Base-by-base conservation (phyloP, 345 rosid species). In the Iberis pinnata region DNA sequence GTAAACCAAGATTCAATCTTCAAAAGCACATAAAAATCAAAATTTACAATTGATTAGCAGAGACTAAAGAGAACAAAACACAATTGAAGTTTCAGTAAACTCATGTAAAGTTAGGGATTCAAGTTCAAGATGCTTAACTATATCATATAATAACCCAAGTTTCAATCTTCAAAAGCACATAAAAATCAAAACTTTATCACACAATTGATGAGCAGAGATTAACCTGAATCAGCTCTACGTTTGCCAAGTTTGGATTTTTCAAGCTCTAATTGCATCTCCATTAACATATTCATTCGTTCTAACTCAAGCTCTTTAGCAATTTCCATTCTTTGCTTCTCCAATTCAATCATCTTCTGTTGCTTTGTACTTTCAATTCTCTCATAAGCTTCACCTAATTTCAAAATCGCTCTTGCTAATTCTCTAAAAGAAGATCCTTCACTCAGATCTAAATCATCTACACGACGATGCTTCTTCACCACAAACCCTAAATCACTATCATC, bases 321-420 rank as follows among this genome's bases (percentile, higher is more conserved):
- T 73, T 75, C 75, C 88, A 83, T 77, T 45, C 88, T 77, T 73
- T 86, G 84, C 63, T 73, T 82, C 80, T 86, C 89, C 78, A 86
- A 71, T 22, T 78, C 83, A 64, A 80, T 74, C 87, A 82, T 75
- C 62, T 75, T 79, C 65, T 70, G 64, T 63, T 80, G 77, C 71
- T 86, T 86, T 36, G 69, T 69, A 24, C 81, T 58, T 52, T 86
- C 95, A 8, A 76, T 76, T 49, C 83, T 75, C 76, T 80, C 84
- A 32, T 79, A 86, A 9, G 72, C 77, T 71, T 81, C 88, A 1
- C 88, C 92, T 18, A 86, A 68, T 36, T 73, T 77, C 65, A 79
- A 61, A 27, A 86, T 81, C 14, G 86, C 84, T 54, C 75, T 64
- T 18, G 88, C 86, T 40, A 80, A 47, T 49, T 75, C 80, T 72